These are phyloP conservation scores for Trichoderma endophyticum DNA, from an alignment of 2,329 filamentous ascomycete genomes.

Conservation along the genomic window DNA sequence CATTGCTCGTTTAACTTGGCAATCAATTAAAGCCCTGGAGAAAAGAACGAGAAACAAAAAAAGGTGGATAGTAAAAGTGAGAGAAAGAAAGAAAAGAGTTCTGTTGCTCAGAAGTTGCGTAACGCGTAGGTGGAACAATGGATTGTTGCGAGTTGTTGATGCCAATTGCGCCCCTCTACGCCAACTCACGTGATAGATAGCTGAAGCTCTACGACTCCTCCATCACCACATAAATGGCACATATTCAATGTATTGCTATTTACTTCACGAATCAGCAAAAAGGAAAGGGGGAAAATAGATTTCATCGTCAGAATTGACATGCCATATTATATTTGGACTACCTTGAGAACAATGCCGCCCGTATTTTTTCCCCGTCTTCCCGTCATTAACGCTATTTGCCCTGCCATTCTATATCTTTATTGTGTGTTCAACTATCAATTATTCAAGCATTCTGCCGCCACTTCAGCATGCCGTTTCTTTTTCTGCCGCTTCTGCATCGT, in stretches of 20 bases:
- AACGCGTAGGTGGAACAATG: background rate
- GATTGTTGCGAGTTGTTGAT: background rate
- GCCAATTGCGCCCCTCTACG: background rate
- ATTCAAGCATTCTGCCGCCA: slow-evolving; percentile 26
- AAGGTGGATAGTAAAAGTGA: background rate
- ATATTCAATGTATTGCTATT: background rate
- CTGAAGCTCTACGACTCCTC: background rate
- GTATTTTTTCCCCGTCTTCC: slow-evolving; percentile 9
- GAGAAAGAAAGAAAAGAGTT: background rate
- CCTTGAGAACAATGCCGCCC: slow-evolving; percentile 15
- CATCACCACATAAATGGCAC: background rate
- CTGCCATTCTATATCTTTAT: slow-evolving; percentile 24
- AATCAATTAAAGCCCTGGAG: background rate
- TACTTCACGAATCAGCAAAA: background rate
- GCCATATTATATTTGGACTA: slow-evolving; percentile 19
- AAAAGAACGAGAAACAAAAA: background rate
- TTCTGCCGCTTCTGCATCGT: background rate
- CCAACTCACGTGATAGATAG: slow-evolving; percentile 10
- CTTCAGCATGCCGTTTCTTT: background rate
- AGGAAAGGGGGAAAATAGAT: background rate
- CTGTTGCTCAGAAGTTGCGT: background rate
- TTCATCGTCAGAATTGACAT: slow-evolving; percentile 1
- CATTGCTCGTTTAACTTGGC: slow-evolving; percentile 21
- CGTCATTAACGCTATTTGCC: slow-evolving; percentile 20
- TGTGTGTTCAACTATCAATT: slow-evolving; percentile 27